Base-by-base conservation (phyloP, 371 early-diverging fungal genomes). In the Mucor saturninus region DNA sequence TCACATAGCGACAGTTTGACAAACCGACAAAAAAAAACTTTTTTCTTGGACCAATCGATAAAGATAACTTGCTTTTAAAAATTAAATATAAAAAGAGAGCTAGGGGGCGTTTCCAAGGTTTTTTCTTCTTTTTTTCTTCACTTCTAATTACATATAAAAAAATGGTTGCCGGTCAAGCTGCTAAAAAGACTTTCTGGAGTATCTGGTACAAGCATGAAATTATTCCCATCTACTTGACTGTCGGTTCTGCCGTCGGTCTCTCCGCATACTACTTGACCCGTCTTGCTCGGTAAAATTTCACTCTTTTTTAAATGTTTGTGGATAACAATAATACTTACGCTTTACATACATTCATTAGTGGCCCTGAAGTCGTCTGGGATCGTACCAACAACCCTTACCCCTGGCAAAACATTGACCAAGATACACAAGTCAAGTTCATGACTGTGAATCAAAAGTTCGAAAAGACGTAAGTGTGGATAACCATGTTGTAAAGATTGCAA, bases 151-250 rank as follows among this genome's bases (percentile, higher is more conserved):
- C 40, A 57, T 30, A 40, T 51, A 21, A 43, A 59, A 70, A 71
- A 68, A 78, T 78, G 78, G 62, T 72, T 71, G 69, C 74, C 64
- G 62, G 73, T 68, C 64, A 73, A 61, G 67, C 77, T 56, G 72
- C 75, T 65, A 78, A 78, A 66, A 79, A 76, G 65, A 67, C 80
- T 37, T 68, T 79, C 78, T 82, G 80, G 80, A 65, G 54, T 57
- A 82, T 77, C 71, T 82, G 83, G 83, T 81, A 79, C 67, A 82
- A 79, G 72, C 70, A 68, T 59, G 83, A 82, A 74, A 73, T 82
- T 71, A 59, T 77, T 61, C 83, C 83, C 48, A 82, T 82, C 65
- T 79, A 69, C 57, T 61, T 77, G 51, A 69, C 69, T 55, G 75
- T 79, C 51, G 83, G 83, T 70, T 72, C 75, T 68, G 83, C 82